Conservation (phyloP, 2,329 filamentous ascomycete genomes). For the Periconia digitata region DNA sequence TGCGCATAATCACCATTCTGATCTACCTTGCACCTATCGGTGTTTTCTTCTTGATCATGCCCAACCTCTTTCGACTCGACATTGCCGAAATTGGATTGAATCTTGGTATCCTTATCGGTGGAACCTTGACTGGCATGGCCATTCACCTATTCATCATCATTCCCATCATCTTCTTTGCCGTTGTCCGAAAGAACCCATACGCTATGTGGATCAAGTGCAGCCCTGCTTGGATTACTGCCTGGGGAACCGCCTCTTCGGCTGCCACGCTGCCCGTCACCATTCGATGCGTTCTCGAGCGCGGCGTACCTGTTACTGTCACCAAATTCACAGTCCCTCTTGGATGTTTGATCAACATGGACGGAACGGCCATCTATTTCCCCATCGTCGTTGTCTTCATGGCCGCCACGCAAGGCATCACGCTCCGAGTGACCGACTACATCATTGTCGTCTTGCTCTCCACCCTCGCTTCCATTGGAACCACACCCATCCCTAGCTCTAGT, state of each 20-base stretch:
- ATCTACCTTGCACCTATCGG: constrained; percentile 55
- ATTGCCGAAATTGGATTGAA: constrained; percentile 53
- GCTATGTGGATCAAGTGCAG: constrained; percentile 52
- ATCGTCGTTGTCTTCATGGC: constrained; percentile 57
- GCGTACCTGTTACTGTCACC: constrained; percentile 47
- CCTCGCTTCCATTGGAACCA: constrained; percentile 56
- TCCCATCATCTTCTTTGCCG: constrained; percentile 37
- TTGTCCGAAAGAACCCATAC: constrained; percentile 52
- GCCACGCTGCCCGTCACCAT: constrained; percentile 57
- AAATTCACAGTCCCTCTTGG: constrained; percentile 54
- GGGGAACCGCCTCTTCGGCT: constrained; percentile 57
- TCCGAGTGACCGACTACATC: constrained; percentile 51
- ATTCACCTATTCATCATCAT: constrained; percentile 53
- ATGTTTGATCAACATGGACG: constrained; percentile 33
- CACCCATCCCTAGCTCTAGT: constrained; percentile 56
- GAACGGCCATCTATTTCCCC: constrained; percentile 59
- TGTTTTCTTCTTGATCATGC: constrained; percentile 57
- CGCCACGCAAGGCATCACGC: constrained; percentile 51
- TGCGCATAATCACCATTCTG: constrained; percentile 50
- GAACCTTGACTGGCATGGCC: constrained; percentile 49
- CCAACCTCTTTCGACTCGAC: constrained; percentile 55
- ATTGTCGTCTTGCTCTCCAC: constrained; percentile 54
- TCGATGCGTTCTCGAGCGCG: constrained; percentile 42
- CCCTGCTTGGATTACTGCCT: constrained; percentile 57
- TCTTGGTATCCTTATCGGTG: constrained; percentile 54